Percentiles rank a stretch among this genome's conserved stretches.
phyloP scores from a whole-genome alignment of 2,329 filamentous ascomycete genomes.

The Epichloe baconii region DNA sequence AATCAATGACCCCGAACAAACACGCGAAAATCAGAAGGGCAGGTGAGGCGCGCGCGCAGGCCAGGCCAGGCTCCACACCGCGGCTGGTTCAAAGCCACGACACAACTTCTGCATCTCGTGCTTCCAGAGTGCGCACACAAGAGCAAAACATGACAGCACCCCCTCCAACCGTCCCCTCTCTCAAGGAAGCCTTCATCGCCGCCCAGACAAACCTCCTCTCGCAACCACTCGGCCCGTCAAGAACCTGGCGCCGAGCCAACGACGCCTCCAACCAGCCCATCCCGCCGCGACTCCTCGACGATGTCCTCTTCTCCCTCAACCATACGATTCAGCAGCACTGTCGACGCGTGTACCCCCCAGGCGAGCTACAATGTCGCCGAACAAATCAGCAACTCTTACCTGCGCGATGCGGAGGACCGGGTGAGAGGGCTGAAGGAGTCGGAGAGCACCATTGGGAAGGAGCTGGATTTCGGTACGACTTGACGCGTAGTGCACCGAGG shows the following conservation, averaged over 20 bases:
- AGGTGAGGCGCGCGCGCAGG: too few species aligned
- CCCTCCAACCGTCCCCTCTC: conserved; percentile 42
- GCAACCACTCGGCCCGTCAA: conserved; percentile 42
- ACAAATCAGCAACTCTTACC: conserved; percentile 57
- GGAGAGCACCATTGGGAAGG: conserved; percentile 22
- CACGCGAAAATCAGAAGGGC: too few species aligned
- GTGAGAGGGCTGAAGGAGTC: conserved; percentile 22
- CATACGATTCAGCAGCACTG: conserved; percentile 51
- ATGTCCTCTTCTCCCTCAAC: conserved; percentile 46
- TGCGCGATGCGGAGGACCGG: conserved; percentile 29
- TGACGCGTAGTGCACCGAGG: background rate
- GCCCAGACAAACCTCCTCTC: conserved; percentile 51
- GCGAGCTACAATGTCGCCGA: conserved; percentile 60
- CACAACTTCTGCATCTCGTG: too few species aligned
- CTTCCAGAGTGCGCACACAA: too few species aligned
- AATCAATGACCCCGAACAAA: too few species aligned
- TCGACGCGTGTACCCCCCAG: conserved; percentile 50
- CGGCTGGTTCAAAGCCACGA: background rate
- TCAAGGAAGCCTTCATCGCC: conserved; percentile 52
- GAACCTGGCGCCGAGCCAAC: conserved; percentile 37
- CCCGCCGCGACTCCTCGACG: conserved; percentile 37
- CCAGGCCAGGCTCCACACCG: background rate
- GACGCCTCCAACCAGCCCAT: conserved; percentile 27
- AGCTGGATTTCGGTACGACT: conserved; percentile 31
- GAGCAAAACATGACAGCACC: background rate